Conservation (phyloP, 352 stramenopile genomes). For the Aphanomyces stellatus region DNA sequence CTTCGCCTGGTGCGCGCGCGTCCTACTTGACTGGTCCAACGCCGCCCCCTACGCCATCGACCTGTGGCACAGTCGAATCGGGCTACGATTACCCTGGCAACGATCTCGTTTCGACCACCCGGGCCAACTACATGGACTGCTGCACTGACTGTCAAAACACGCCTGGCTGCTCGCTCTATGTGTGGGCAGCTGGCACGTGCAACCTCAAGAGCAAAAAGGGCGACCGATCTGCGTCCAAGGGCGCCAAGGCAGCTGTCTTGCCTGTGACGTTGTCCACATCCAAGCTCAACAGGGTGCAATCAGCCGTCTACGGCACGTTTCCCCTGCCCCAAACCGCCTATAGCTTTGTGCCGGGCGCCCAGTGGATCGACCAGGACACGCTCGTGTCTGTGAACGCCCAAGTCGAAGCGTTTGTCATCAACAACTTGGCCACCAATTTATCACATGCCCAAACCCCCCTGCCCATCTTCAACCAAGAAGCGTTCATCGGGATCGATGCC, state of each 20-base stretch:
- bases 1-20: not conserved
- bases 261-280: not conserved
- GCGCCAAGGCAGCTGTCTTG: not conserved
- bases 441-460: not conserved
- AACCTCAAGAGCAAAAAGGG: conserved; percentile 16
- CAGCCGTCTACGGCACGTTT: not conserved
- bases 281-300: not conserved
- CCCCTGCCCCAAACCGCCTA: not conserved
- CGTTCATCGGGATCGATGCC: not conserved
- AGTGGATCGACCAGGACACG: conserved; percentile 3
- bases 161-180: not conserved
- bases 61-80: not conserved
- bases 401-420: not conserved
- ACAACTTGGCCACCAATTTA: not conserved
- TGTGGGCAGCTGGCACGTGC: not conserved
- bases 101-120: not conserved
- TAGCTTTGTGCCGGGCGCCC: not conserved
- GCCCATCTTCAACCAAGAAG: not conserved
- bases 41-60: not conserved
- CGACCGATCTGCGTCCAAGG: not conserved
- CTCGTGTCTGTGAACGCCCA: not conserved
- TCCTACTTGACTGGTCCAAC: not conserved
- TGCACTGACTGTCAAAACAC: conserved; percentile 1
- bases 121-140: not conserved
- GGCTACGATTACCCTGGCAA: not conserved